Evolutionary conservation across 805 yeast genomes (phyloP), one percentile per base, ranked within the genome.

Genomic region (Kodamaea neixiangensis): DNA sequence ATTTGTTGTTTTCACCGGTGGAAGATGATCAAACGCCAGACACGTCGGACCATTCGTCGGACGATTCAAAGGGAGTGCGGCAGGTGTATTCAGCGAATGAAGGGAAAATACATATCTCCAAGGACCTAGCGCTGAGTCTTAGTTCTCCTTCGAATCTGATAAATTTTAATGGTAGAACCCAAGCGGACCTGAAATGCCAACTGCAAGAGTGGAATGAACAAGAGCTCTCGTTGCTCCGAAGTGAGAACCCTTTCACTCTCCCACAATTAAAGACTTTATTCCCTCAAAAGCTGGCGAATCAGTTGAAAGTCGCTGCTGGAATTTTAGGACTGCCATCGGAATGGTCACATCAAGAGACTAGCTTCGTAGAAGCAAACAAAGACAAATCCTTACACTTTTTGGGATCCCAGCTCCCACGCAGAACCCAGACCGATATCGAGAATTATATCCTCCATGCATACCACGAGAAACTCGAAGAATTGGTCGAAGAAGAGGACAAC

Each of bases 21-120:
- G 53, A 31, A 31, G 51, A 44, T 11, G 39, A 46, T n/a, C 25
- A 15, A 35, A 49, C 54, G 18, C 57, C 57, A 9, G 57, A 54
- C 15, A 47, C 57, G 21, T 54, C 57, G 4, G 57, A 54, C 35
- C 53, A 54, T 37, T 51, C 54, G 21, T 40, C 57, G 5, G 57
- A 54, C 22, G 52, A 54, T 20, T 20, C 39, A 6, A 42, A 25
- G 35, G n/a, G 21, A 6, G 9, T 17, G 15, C 17, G 21, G 22
- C 41, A 37, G 21, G 11, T 25, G 31, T 25, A 25, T 25, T 9
- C 31, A 5, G 31, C 11, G 31, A 25, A 7, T 5, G 31, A 25
- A 25, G 31, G 31, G 11, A 25, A 25, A 13, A 25, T 25, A 5
- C 3, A 3, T 9, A 25, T 25, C 7, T 9, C 31, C 5, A 25